These are phyloP conservation scores for Tieghemostelium lacteum DNA, from an alignment of 78 protist genomes.

Conservation along the genomic window DNA sequence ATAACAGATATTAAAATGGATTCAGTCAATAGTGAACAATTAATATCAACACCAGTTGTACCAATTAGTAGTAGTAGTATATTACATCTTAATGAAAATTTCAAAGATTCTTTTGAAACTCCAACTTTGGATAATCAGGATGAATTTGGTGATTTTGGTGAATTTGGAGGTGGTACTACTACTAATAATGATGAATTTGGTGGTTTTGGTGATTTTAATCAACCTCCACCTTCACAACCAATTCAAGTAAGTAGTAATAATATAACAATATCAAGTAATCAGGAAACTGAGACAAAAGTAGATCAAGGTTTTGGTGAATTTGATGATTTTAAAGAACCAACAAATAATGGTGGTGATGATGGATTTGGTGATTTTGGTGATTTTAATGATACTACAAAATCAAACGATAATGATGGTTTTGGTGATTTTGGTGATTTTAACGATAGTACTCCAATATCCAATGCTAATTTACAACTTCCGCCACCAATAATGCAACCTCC, in stretches of 20 bases:
- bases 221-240: neutral
- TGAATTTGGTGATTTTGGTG: neutral
- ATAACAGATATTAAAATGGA: no score
- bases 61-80: no score
- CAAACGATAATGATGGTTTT: slow-evolving; percentile 3
- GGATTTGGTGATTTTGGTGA: slow-evolving; percentile 25
- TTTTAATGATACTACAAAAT: neutral
- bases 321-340: slow-evolving; percentile 9
- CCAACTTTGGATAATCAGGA: neutral
- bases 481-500: neutral
- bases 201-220: slow-evolving; percentile 3
- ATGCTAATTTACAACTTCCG: neutral
- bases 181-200: slow-evolving; percentile 1
- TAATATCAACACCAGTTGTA: no score
- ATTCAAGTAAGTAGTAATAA: neutral
- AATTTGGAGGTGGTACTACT: neutral
- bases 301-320: slow-evolving; percentile 13
- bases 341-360: neutral
- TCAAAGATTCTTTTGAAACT: no score
- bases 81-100: no score
- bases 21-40: no score
- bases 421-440: neutral
- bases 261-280: neutral
- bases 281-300: no score
- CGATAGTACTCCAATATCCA: neutral